Conservation (phyloP, 139 green algal genomes). For the Chlamydomonas sp. region DNA sequence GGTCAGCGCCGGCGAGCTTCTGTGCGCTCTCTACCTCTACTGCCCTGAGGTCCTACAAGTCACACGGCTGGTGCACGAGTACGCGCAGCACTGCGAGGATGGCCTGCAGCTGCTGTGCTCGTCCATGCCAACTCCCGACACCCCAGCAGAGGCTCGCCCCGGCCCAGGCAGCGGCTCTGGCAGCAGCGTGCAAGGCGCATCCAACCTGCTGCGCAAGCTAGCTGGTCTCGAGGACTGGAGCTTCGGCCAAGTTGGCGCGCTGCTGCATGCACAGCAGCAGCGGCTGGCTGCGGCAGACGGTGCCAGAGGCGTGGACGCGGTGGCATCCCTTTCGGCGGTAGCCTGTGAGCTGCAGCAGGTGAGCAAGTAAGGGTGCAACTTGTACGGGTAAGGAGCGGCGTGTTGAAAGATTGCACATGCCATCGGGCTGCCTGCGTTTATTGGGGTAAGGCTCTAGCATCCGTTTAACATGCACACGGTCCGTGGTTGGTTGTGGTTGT, state of each 20-base stretch:
- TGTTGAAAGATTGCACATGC: too few relatives aligned
- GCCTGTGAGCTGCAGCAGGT: too few relatives aligned
- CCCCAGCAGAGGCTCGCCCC: too few relatives aligned
- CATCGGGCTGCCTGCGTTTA: too few relatives aligned
- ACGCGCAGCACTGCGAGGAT: conserved; percentile 7
- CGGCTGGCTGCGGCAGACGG: background rate
- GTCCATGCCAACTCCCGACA: conserved; percentile 11
- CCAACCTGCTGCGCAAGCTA: background rate
- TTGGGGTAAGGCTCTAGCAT: background rate
- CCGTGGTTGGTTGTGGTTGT: too few relatives aligned
- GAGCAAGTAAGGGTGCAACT: too few relatives aligned
- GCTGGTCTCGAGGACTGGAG: conserved; percentile 24
- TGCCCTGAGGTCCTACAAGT: conserved; percentile 36
- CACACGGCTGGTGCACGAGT: conserved; percentile 15
- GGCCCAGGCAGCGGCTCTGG: background rate
- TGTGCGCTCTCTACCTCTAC: conserved; percentile 30
- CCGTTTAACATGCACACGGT: too few relatives aligned
- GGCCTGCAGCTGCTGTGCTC: conserved; percentile 26
- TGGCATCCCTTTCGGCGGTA: too few relatives aligned
- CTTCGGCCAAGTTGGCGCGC: conserved; percentile 2
- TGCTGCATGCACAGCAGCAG: background rate
- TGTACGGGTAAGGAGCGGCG: too few relatives aligned
- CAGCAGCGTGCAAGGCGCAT: background rate
- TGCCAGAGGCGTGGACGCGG: too few relatives aligned
- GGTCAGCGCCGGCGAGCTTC: conserved; percentile 19